Base-by-base conservation (phyloP, 352 stramenopile genomes). In the Pseudoperonospora humuli region DNA sequence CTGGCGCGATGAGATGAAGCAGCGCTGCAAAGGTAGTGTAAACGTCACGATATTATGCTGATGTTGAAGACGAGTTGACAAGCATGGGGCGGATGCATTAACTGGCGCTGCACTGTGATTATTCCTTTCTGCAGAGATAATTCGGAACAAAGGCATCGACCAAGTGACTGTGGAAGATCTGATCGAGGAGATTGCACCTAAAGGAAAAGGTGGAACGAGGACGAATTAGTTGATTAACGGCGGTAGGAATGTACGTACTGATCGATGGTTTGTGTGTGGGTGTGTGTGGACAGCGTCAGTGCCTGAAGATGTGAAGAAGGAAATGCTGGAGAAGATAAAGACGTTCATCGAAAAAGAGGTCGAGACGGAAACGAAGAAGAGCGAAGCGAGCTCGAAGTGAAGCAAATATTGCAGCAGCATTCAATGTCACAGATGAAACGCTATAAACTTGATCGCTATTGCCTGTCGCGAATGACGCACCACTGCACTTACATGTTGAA, bases 131-230 rank as follows among this genome's bases (percentile, higher is more conserved):
- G 24, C 59, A 92, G 90, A 97, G 59, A 75, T 97, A 26, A 97
- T 97, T 49, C 69, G 85, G 38, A 93, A 65, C 52, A 97, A 97
- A 48, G 91, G 89, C 15, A 87, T 97, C 41, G 84, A 97, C 50
- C 84, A 96, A 60, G 93, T 97, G 39, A 97, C 87, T 0, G 86
- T 97, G 27, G 92, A 97, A 49, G 88, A 97, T 51, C 61, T 97
- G 33, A 82, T 97, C 14, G 75, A 91, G 19, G 85, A 96, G 50
- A 95, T 97, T 45, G 96, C 84, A 13, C 90, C 86, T 8, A 77
- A 78, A 68, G 88, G 79, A 37, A 67, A 77, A 78, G 73, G 76
- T 88, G 54, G 11, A 37, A 28, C 9, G 24, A 10, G 8, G 15
- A 40, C 11, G 5, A 18, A 19, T n/a, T 32, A 27, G 38, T 25